A percentile compares a stretch with the other conserved stretches of the same genome.
phyloP scores from a whole-genome alignment of 257 asterid species.

The Nicotiana obtusifolia region DNA sequence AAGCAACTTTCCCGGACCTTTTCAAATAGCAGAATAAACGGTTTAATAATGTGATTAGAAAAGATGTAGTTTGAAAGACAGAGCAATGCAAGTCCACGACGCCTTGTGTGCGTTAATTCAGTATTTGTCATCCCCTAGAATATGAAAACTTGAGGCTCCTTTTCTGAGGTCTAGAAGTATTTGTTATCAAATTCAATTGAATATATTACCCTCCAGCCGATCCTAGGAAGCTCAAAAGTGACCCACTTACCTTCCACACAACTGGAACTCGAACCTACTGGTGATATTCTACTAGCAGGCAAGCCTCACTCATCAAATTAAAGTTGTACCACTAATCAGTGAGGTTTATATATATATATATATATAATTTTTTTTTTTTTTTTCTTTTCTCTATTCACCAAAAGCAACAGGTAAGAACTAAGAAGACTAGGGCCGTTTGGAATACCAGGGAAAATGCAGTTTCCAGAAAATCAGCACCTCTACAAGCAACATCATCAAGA shows the following conservation, averaged over 20 bases:
- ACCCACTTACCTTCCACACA: background rate
- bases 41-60: background rate
- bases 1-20: background rate
- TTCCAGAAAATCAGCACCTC: background rate
- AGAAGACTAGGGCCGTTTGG: background rate
- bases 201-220: background rate
- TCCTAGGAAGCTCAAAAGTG: background rate
- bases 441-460: background rate
- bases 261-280: background rate
- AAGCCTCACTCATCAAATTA: background rate
- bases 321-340: background rate
- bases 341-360: background rate
- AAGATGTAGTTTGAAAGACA: background rate
- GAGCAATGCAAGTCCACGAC: background rate
- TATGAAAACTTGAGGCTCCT: background rate
- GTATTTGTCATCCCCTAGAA: background rate
- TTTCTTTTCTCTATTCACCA: no score
- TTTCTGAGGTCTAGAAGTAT: background rate
- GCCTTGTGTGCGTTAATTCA: no score
- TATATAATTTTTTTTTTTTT: background rate
- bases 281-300: background rate
- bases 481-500: background rate
- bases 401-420: background rate
- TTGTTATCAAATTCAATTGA: background rate
- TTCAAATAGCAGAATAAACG: background rate